phyloP scores from a whole-genome alignment of 2,329 filamentous ascomycete species.

The Biscogniauxia sp. region DNA sequence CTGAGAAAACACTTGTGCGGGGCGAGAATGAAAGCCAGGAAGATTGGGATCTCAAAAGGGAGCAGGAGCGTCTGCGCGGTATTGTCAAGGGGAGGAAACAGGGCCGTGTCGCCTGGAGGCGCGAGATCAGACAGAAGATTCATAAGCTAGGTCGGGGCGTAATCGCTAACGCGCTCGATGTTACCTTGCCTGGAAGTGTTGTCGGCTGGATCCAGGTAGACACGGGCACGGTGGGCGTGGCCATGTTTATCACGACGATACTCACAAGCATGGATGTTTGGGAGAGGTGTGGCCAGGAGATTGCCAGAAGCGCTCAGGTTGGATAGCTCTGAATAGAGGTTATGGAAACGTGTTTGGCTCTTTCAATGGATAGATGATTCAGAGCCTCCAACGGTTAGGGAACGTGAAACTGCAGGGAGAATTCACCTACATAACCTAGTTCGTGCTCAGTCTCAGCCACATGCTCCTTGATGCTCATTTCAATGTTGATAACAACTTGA shows the following conservation, averaged over 20 bases:
- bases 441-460: no score
- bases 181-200: slow-evolving; percentile 58
- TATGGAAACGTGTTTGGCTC: neutral
- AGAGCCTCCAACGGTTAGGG: no score
- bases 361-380: no score
- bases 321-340: neutral
- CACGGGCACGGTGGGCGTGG: slow-evolving; percentile 51
- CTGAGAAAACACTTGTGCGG: slow-evolving; percentile 16
- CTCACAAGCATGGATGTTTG: slow-evolving; percentile 61
- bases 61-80: slow-evolving; percentile 36
- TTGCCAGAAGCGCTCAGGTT: slow-evolving; percentile 9
- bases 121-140: slow-evolving; percentile 30
- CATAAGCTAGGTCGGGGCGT: slow-evolving; percentile 45
- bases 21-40: slow-evolving; percentile 5
- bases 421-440: no score
- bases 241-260: slow-evolving; percentile 61
- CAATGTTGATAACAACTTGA: no score
- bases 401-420: no score
- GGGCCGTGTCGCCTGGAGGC: slow-evolving; percentile 32
- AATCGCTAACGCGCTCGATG: slow-evolving; percentile 58
- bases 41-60: slow-evolving; percentile 25
- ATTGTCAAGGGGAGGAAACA: slow-evolving; percentile 35
- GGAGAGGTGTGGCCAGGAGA: slow-evolving; percentile 45
- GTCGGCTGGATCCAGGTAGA: slow-evolving; percentile 59
- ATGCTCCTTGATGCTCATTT: no score